A percentile compares a stretch with the other conserved stretches of the same genome.
Evolutionary conservation across 257 asterid species (phyloP).

Genomic region (Solanum tarijense): DNA sequence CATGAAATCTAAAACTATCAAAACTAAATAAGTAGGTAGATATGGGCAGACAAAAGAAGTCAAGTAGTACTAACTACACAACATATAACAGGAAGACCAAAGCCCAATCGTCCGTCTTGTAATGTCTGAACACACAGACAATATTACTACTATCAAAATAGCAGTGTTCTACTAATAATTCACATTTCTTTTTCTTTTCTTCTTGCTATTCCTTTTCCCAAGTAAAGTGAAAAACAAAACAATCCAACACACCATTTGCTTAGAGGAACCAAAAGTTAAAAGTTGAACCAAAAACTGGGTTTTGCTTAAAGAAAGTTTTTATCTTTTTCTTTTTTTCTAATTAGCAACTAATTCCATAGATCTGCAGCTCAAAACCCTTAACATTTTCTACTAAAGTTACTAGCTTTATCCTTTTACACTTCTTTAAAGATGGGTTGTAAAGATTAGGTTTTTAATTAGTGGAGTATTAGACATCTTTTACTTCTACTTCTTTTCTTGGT

Average conservation of each 20-base stretch:
- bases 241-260: neutral
- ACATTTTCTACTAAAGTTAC: neutral
- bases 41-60: neutral
- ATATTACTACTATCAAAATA: neutral
- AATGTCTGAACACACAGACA: neutral
- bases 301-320: neutral
- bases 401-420: neutral
- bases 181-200: neutral
- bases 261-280: neutral
- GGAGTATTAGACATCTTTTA: neutral
- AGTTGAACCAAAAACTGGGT: neutral
- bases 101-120: neutral
- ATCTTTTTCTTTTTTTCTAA: neutral
- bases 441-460: neutral
- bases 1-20: no score
- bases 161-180: neutral
- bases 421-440: neutral
- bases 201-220: neutral
- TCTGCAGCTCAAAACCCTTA: slow-evolving; percentile 3
- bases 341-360: neutral
- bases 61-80: neutral
- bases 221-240: neutral
- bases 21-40: no score
- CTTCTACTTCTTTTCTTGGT: neutral
- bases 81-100: neutral